Evolutionary conservation across 78 protist species (phyloP).

Genomic region (Pigoraptor vietnamica): DNA sequence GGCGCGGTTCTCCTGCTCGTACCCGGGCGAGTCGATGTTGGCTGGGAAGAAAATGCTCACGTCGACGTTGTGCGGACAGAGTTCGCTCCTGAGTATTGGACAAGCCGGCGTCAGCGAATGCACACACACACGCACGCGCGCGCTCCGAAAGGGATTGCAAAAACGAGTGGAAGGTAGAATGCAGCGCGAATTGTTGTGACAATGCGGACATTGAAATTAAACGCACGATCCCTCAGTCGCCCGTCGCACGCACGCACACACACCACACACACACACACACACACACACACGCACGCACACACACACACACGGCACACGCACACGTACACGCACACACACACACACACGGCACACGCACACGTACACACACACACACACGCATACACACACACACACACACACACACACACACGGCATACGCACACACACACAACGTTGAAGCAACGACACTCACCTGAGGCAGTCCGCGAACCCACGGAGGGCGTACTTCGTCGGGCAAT

Average conservation of each 20-base stretch:
- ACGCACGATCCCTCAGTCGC: not conserved
- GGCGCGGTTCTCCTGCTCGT: constrained; percentile 18
- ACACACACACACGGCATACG: too few species aligned
- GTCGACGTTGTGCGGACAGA: not conserved
- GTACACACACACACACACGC: too few species aligned
- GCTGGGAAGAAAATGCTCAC: constrained; percentile 46
- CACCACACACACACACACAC: not conserved
- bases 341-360: too few species aligned
- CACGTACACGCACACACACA: too few species aligned
- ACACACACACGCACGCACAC: too few species aligned
- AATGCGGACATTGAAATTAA: too few species aligned
- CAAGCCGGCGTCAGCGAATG: not conserved
- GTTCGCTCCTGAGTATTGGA: not conserved
- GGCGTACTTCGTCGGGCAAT: constrained; percentile 52
- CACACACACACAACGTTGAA: too few species aligned
- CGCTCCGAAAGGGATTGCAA: not conserved
- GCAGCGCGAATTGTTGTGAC: too few species aligned
- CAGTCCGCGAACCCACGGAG: constrained; percentile 43
- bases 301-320: too few species aligned
- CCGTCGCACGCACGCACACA: not conserved
- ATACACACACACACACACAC: too few species aligned
- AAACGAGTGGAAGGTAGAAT: not conserved
- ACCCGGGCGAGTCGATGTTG: constrained; percentile 56
- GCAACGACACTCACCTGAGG: constrained; percentile 44
- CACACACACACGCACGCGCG: not conserved